Evolutionary conservation across 2,329 filamentous ascomycete species (phyloP).

Genomic region (Akanthomyces dipterigenus): DNA sequence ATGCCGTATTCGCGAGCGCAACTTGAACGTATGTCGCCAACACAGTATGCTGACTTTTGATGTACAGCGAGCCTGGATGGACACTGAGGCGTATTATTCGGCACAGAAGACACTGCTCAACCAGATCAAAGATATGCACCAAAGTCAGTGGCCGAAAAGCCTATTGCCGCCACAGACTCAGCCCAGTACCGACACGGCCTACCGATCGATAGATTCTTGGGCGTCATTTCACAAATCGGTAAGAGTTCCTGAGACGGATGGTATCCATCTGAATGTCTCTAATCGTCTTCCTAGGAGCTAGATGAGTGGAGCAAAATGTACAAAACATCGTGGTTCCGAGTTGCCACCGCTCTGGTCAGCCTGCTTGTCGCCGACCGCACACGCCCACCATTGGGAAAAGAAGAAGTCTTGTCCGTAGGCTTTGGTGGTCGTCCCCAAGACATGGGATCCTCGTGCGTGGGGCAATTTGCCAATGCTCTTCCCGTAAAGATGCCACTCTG

Average conservation of each 20-base stretch:
- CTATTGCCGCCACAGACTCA: background rate
- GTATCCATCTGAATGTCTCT: too few species aligned
- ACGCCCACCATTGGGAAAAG: conserved; percentile 7
- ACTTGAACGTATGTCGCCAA: too few species aligned
- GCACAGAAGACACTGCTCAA: background rate
- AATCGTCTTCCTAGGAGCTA: conserved; percentile 3
- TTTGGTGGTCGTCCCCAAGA: conserved; percentile 5
- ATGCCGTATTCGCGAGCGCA: background rate
- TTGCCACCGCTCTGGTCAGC: conserved; percentile 10
- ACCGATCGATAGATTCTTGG: background rate
- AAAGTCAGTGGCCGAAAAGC: background rate
- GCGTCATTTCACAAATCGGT: background rate
- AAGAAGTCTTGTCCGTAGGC: conserved; percentile 13
- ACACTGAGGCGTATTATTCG: background rate
- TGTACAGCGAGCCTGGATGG: background rate
- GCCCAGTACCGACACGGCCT: background rate
- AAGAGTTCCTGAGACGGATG: background rate
- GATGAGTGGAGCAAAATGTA: too few species aligned
- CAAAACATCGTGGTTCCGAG: conserved; percentile 11
- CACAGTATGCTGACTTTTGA: background rate
- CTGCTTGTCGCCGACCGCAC: conserved; percentile 12
- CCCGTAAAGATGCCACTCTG: conserved; percentile 14
- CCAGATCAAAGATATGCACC: background rate
- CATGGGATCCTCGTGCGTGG: conserved; percentile 10
- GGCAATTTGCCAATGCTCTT: conserved; percentile 15